phyloP scores from a whole-genome alignment of 1,284 basidiomycete genomes.

The Microbotryum scabiosae region DNA sequence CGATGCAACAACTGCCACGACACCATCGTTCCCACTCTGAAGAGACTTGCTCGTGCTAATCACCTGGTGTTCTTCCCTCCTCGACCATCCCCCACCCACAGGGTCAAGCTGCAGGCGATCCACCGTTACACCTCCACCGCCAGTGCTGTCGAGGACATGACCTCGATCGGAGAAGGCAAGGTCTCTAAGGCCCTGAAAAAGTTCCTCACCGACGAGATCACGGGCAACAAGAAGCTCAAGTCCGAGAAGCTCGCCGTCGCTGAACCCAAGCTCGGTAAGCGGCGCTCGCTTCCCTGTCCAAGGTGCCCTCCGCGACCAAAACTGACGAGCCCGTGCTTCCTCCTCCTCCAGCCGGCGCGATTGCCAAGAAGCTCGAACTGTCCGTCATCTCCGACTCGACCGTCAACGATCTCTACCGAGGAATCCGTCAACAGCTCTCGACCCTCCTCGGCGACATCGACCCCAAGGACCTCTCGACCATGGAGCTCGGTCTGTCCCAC shows the following conservation, averaged over 20 bases:
- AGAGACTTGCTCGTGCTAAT: too few relatives aligned
- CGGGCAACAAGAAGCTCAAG: conserved; percentile 69
- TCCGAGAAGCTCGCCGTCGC: conserved; percentile 82
- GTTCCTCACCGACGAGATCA: conserved; percentile 80
- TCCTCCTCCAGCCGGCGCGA: conserved; percentile 56
- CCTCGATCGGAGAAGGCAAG: conserved; percentile 84
- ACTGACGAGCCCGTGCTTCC: conserved; percentile 1
- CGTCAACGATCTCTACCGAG: conserved; percentile 81
- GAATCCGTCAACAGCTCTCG: conserved; percentile 82
- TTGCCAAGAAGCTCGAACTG: conserved; percentile 89
- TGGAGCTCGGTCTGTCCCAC: conserved; percentile 95
- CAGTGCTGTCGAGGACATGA: conserved; percentile 96
- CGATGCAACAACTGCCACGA: too few relatives aligned
- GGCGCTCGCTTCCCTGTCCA: background rate
- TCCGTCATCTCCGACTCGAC: conserved; percentile 64
- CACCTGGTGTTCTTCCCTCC: background rate
- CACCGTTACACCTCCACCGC: conserved; percentile 96
- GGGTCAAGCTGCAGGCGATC: conserved; percentile 85
- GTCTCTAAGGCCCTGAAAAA: conserved; percentile 86
- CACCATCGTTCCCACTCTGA: too few relatives aligned
- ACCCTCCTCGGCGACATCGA: conserved; percentile 80
- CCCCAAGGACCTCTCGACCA: conserved; percentile 60
- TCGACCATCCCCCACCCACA: conserved; percentile 37
- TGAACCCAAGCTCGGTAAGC: conserved; percentile 79
- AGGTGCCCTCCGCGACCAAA: background rate